Base-by-base conservation (phyloP, 1,284 basidiomycete species). In the Omphalotus olearius region DNA sequence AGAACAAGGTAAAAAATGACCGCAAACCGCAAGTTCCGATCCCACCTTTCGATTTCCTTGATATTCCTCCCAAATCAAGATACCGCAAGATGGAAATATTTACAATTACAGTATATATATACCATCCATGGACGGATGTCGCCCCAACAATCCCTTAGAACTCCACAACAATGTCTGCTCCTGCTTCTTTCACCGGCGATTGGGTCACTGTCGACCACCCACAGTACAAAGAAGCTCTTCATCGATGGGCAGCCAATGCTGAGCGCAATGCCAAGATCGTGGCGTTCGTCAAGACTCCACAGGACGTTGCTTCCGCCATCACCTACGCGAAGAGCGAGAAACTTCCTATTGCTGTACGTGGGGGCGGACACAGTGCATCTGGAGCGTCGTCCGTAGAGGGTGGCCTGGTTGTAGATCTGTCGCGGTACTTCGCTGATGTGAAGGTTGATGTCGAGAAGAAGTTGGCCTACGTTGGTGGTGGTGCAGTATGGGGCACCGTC, bases 321-420 rank as follows among this genome's bases (percentile, higher is more conserved):
- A 53, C 54, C 17, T 72, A 62, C 25, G 68, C 69, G 1, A 54
- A 54, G 6, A 40, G 55, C 6, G 58, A 66, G 20, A 55, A 56
- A 13, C 54, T 69, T 3, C 65, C 66, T 9, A 47, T 75, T 5
- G 65, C 65, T 4, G 60, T 75, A 16, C 59, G 63, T 6, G 65
- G 70, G 13, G 73, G 73, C 13, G 74, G 73, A 4, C 74, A 76
- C 44, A 46, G 44, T 23, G 44, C 44, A 10, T 30, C 44, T 6
- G 76, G 74, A 6, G 70, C 76, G 9, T 79, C 75, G 3, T 80
- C 79, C 1, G 65, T 63, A 11, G 74, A 78, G 39, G 72, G 66
- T 37, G 79, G 80, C 6, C 65, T 83, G 4, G 79, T 83, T n/a
- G 71, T 85, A 51, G 80, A 83, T 59, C 68, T 82, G 4, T 73